Percentiles rank a stretch among this genome's conserved stretches.
These are phyloP conservation scores for Coemansia sp. DNA, from an alignment of 192 early-diverging fungal species.

Conservation along the genomic window DNA sequence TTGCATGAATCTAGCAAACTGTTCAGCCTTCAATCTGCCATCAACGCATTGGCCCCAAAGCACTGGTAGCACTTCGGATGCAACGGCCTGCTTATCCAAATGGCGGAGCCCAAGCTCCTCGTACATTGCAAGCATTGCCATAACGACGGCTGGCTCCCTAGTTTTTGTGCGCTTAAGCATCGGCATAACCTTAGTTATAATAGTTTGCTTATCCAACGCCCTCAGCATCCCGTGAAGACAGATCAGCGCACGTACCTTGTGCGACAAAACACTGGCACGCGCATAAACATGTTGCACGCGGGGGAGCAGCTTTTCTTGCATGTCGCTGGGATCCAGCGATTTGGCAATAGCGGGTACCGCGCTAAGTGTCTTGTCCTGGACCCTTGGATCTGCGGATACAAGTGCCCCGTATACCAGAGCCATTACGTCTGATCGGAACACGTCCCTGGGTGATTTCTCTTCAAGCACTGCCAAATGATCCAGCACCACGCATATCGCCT, in stretches of 20 bases:
- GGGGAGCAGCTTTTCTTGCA: constrained; percentile 68
- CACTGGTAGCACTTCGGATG: constrained; percentile 73
- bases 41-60: constrained; percentile 77
- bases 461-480: constrained; percentile 67
- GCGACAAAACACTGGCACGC: constrained; percentile 64
- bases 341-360: constrained; percentile 59
- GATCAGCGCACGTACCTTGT: constrained; percentile 69
- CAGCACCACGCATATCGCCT: constrained; percentile 67
- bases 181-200: constrained; percentile 77
- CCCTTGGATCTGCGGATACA: constrained; percentile 51
- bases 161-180: constrained; percentile 72
- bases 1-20: constrained; percentile 69
- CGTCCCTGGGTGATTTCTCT: constrained; percentile 59
- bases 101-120: constrained; percentile 68
- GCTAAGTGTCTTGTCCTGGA: constrained; percentile 70
- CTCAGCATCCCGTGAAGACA: constrained; percentile 71
- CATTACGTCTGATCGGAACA: constrained; percentile 66
- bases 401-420: constrained; percentile 71
- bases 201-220: constrained; percentile 66
- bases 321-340: constrained; percentile 61
- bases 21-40: constrained; percentile 64
- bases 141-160: constrained; percentile 72
- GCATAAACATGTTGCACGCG: constrained; percentile 71
- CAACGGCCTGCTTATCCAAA: constrained; percentile 73
- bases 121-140: constrained; percentile 78